Evolutionary conservation across 2,329 filamentous ascomycete genomes (phyloP), one percentile per base, ranked within the genome.

Genomic region (Trichophyton mentagrophytes): DNA sequence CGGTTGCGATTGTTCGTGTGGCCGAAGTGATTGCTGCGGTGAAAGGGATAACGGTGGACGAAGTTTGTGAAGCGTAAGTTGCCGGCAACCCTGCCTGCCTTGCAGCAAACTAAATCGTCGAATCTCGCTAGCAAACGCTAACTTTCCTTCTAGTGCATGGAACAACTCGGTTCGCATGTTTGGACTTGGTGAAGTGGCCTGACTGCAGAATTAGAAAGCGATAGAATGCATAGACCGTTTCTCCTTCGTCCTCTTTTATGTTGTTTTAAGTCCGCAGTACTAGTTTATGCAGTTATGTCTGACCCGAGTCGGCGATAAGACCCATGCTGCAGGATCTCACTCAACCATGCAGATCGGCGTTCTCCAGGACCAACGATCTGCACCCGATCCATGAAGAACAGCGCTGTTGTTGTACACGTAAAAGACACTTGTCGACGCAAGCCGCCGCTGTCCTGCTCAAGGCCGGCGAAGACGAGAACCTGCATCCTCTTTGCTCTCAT

Each of bases 1-100:
- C 92, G 8, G 91, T 87, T 67, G 87, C 83, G 59, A 96, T 99
- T 65, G 84, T 86, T 65, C 85, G 87, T 59, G 88, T 99, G 13
- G 93, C 90, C n/a, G 85, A 87, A 72, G 89, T 92, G 58, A 85
- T 99, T 65, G 92, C 93, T 1, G 85, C 81, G 47, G 87, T 97
- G 65, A 96, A 96, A 73, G 89, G 82, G 0, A 78, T 96, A 3
- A 74, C 80, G 3, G 81, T 95, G 0, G 85, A 95, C 69, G 87
- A 92, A 69, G 86, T 99, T 20, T 89, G 86, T 69, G 90, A 96
- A 75, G 86, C 86, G 71, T 84, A 74, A 76, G 82, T 79, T 20
- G 27, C 30, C 36, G 7, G 6, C 3, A 42, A 20, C 56, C 22
- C 56, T 47, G 40, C 40, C 3, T 38, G 9, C 33, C 33, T 13